Percentiles rank a stretch among this genome's conserved stretches.
Evolutionary conservation across 2,329 filamentous ascomycete species (phyloP).

Genomic region (Aureobasidium melanogenum): DNA sequence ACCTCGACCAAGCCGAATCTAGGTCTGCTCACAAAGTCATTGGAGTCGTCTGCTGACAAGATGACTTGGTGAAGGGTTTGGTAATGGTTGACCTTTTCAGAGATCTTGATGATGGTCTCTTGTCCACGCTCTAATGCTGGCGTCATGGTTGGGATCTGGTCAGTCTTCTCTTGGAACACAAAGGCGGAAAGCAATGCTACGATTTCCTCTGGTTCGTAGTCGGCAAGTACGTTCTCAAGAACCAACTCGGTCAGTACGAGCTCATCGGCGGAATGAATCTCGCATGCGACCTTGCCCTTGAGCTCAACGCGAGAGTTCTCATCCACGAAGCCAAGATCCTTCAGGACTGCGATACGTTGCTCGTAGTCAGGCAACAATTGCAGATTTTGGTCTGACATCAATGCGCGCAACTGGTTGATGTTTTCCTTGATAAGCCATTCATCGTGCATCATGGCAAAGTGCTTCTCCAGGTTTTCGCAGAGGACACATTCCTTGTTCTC

Average conservation of each 20-base stretch:
- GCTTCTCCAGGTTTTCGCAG: constrained; percentile 76
- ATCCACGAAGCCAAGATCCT: constrained; percentile 88
- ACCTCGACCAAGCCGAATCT: constrained; percentile 94
- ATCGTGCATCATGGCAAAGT: constrained; percentile 93
- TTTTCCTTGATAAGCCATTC: constrained; percentile 95
- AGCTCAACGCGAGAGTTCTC: constrained; percentile 78
- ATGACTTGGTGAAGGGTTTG: constrained; percentile 91
- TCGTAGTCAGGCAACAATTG: constrained; percentile 95
- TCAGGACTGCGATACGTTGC: constrained; percentile 84
- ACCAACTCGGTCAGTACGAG: constrained; percentile 93
- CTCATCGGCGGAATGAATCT: constrained; percentile 95
- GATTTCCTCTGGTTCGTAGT: constrained; percentile 94
- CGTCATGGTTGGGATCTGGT: constrained; percentile 69
- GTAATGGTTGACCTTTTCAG: constrained; percentile 83
- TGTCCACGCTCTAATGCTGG: constrained; percentile 73
- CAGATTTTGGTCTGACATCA: constrained; percentile 93
- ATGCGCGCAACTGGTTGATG: constrained; percentile 74
- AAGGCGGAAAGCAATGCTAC: constrained; percentile 88
- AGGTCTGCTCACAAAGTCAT: constrained; percentile 80
- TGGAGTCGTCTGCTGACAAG: constrained; percentile 77
- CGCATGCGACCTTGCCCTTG: constrained; percentile 96
- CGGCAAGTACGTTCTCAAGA: constrained; percentile 89
- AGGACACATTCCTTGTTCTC: constrained; percentile 51
- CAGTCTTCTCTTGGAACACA: constrained; percentile 96
- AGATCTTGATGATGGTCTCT: constrained; percentile 78